Conservation (phyloP, 2,329 filamentous ascomycete species). For the Karstenula rhodostoma region DNA sequence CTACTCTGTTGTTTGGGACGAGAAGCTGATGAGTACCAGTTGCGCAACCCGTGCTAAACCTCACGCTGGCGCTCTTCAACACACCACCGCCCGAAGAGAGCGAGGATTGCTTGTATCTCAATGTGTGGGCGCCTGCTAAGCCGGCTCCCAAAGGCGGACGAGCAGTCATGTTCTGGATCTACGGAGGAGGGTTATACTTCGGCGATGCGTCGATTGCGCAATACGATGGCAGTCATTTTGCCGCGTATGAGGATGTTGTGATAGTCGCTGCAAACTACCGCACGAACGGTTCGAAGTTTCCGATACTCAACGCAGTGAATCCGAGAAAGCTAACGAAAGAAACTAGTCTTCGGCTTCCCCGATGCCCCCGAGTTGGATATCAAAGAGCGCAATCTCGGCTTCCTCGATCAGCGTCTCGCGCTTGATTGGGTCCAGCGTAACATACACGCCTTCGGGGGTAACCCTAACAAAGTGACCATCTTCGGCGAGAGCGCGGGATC, state of each 20-base stretch:
- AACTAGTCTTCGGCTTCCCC: slow-evolving; percentile 40
- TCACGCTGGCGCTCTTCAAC: slow-evolving; percentile 32
- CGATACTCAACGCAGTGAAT: background rate
- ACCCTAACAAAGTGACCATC: slow-evolving; percentile 59
- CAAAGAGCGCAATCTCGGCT: slow-evolving; percentile 56
- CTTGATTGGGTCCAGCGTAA: slow-evolving; percentile 63
- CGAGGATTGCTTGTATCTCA: slow-evolving; percentile 53
- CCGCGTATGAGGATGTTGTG: slow-evolving; percentile 41
- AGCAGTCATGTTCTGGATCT: slow-evolving; percentile 44
- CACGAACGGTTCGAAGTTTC: slow-evolving; percentile 36
- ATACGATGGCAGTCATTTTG: slow-evolving; percentile 40
- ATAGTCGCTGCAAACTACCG: slow-evolving; percentile 40
- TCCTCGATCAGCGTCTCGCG: slow-evolving; percentile 64
- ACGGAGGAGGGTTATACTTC: slow-evolving; percentile 38
- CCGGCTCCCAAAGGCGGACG: slow-evolving; percentile 24
- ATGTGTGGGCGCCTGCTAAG: slow-evolving; percentile 46
- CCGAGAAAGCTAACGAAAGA: background rate
- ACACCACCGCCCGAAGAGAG: slow-evolving; percentile 34
- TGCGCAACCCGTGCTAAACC: slow-evolving; percentile 23
- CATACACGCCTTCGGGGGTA: slow-evolving; percentile 59
- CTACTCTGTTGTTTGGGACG: background rate
- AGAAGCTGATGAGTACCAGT: slow-evolving; percentile 19
- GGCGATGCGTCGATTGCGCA: slow-evolving; percentile 25
- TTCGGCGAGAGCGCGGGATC: slow-evolving; percentile 42
- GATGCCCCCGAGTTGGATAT: slow-evolving; percentile 30